These are phyloP conservation scores for Aureobasidium vineae DNA, from an alignment of 2,329 filamentous ascomycete genomes.

Conservation along the genomic window DNA sequence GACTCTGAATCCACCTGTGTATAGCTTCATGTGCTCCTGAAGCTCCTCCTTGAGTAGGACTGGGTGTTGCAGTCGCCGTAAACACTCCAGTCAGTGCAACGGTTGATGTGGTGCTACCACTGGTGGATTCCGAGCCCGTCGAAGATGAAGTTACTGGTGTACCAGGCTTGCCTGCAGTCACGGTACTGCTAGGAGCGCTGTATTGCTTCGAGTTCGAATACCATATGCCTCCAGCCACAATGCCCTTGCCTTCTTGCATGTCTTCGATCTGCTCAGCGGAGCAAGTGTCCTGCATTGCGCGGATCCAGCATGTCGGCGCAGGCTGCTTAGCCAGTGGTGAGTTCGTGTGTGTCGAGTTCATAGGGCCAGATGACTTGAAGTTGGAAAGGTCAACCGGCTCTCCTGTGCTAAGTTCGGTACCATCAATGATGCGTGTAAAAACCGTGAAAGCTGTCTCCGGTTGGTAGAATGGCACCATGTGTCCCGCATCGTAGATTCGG, in stretches of 20 bases:
- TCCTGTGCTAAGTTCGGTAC: conserved; percentile 51
- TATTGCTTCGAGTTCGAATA: conserved; percentile 45
- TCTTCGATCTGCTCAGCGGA: conserved; percentile 50
- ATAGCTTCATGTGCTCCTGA: background rate
- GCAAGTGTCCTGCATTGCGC: conserved; percentile 54
- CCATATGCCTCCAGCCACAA: conserved; percentile 61
- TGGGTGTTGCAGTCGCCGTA: conserved; percentile 41
- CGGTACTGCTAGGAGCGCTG: conserved; percentile 37
- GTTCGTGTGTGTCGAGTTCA: conserved; percentile 58
- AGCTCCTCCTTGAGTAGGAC: background rate
- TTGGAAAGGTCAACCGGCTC: conserved; percentile 51
- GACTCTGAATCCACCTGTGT: conserved; percentile 19
- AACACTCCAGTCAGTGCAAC: conserved; percentile 39
- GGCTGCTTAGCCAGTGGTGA: conserved; percentile 49
- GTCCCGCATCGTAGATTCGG: conserved; percentile 54
- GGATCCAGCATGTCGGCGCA: conserved; percentile 60
- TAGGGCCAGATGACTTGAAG: conserved; percentile 59
- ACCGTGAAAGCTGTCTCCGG: conserved; percentile 56
- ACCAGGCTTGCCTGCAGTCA: conserved; percentile 38
- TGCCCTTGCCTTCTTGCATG: conserved; percentile 52
- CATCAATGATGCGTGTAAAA: conserved; percentile 53
- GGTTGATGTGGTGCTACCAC: background rate
- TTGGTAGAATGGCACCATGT: conserved; percentile 53
- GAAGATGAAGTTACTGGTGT: conserved; percentile 32
- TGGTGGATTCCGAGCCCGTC: conserved; percentile 13